Percentiles rank a stretch among this genome's conserved stretches.
Evolutionary conservation across 768 basidiomycete genomes (phyloP).

Genomic region (Boletus huronensis): DNA sequence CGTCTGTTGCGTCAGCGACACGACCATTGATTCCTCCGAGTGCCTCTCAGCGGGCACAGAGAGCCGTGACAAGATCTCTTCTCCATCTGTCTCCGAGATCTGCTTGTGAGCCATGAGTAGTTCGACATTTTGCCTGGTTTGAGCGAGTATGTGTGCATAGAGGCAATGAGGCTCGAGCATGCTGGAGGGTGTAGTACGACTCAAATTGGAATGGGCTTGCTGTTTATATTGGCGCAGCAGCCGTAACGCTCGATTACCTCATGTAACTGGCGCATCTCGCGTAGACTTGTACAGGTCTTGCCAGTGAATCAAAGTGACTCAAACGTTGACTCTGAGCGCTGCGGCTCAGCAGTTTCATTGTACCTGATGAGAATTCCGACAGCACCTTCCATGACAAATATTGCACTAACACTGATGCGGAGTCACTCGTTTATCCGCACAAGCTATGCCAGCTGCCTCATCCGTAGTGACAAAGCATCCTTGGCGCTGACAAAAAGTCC

Average conservation of each 20-base stretch:
- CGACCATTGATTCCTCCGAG: slow-evolving; percentile 17
- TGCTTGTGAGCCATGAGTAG: slow-evolving; percentile 43
- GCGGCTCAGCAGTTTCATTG: no score
- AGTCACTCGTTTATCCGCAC: background rate
- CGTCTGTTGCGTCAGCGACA: slow-evolving; percentile 21
- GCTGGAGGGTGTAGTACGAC: slow-evolving; percentile 4
- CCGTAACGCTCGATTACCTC: slow-evolving; percentile 23
- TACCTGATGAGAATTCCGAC: no score
- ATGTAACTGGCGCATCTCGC: background rate
- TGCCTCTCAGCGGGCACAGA: slow-evolving; percentile 20
- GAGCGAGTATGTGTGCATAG: slow-evolving; percentile 40
- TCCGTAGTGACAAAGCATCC: background rate
- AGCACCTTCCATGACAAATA: no score
- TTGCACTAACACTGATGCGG: background rate
- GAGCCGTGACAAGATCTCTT: slow-evolving; percentile 39
- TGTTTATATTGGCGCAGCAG: slow-evolving; percentile 12
- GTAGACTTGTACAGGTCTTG: background rate
- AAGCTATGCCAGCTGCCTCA: background rate
- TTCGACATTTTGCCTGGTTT: slow-evolving; percentile 45
- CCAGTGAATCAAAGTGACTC: no score
- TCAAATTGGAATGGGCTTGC: background rate
- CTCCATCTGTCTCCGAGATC: slow-evolving; percentile 39
- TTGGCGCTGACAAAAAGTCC: background rate
- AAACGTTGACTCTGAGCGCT: no score
- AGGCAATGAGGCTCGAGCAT: slow-evolving; percentile 25